Evolutionary conservation across 192 early-diverging fungal genomes (phyloP).

Genomic region (Linnemannia zychae): DNA sequence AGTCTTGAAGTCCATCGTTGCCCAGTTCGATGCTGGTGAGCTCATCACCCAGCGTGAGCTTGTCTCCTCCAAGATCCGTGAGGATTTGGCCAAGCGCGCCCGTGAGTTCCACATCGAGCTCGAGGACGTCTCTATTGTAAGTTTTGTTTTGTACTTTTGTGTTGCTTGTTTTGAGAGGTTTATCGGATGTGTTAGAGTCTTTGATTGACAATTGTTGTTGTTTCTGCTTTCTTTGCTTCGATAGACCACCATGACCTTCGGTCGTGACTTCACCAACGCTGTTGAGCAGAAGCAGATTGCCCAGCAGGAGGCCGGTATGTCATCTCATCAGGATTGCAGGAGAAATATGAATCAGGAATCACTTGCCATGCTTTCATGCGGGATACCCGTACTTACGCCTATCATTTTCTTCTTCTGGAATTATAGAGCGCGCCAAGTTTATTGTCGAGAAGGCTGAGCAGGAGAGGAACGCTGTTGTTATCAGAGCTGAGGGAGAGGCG

Average conservation of each 20-base stretch:
- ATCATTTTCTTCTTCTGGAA: not conserved
- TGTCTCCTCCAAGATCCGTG: slow-evolving; percentile 91
- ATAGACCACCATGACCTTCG: slow-evolving; percentile 99
- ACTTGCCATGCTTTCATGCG: not conserved
- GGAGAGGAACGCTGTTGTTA: slow-evolving; percentile 96
- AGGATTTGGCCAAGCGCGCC: slow-evolving; percentile 93
- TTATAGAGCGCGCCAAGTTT: slow-evolving; percentile 93
- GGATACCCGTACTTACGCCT: not conserved
- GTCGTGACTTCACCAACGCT: slow-evolving; percentile 98
- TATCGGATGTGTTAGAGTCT: not conserved
- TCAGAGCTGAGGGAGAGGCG: slow-evolving; percentile 98
- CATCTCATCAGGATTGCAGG: not conserved
- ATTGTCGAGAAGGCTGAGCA: slow-evolving; percentile 99
- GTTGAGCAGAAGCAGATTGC: slow-evolving; percentile 99
- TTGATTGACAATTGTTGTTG: not conserved
- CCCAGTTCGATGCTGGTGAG: slow-evolving; percentile 98
- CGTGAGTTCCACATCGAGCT: slow-evolving; percentile 96
- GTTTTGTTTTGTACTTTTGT: slow-evolving; percentile 26
- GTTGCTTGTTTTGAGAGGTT: not conserved
- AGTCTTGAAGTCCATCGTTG: slow-evolving; percentile 97
- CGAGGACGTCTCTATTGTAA: slow-evolving; percentile 98
- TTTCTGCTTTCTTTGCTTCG: not conserved
- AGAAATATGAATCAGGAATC: not conserved
- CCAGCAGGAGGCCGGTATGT: slow-evolving; percentile 91
- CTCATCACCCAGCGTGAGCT: slow-evolving; percentile 98